Base-by-base conservation (phyloP, 225 moss, liverwort and hornwort species). In the Bryoerythrophyllum caledonicum region DNA sequence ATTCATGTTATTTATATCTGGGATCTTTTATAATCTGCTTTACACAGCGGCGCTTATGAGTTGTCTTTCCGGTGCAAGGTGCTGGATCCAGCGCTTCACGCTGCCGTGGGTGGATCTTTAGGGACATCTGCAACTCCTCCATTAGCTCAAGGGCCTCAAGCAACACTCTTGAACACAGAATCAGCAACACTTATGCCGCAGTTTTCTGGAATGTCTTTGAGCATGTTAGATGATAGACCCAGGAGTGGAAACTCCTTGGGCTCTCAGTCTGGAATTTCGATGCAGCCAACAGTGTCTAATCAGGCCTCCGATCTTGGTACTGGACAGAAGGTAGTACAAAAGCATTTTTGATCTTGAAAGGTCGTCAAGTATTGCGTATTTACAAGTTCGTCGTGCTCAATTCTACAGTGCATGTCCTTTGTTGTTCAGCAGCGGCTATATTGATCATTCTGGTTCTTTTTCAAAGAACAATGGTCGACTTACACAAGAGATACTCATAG, bases 241-340 rank as follows among this genome's bases (percentile, higher is more conserved):
- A 85, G 76, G 57, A 73, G 63, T 75, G 73, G 70, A 24, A 82
- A 73, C 60, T 72, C 80, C 25, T 72, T 77, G 68, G 63, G 74
- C 23, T 78, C 85, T 66, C 80, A 81, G 43, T 78, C 82, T 85
- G 82, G 74, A 60, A 61, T 80, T 26, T 78, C 63, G 11, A 35
- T 78, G 71, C 78, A 81, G 67, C 56, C 78, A 65, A 67, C 72
- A 61, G 20, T 65, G 66, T 23, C 73, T 71, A 84, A 56, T 71
- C 81, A 79, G 76, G 79, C 71, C 76, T 81, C 81, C 21, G 84
- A 84, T 14, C 74, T 79, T 76, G 81, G 72, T 67, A 40, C 81
- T 67, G 76, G 73, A 25, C 87, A 81, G 59, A 84, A 87, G 81
- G 86, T 86, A 78, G 5, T 38, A 58, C 52, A 63, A 27, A 57